phyloP scores from a whole-genome alignment of 441 rosid genomes.

The Viola pubescens region DNA sequence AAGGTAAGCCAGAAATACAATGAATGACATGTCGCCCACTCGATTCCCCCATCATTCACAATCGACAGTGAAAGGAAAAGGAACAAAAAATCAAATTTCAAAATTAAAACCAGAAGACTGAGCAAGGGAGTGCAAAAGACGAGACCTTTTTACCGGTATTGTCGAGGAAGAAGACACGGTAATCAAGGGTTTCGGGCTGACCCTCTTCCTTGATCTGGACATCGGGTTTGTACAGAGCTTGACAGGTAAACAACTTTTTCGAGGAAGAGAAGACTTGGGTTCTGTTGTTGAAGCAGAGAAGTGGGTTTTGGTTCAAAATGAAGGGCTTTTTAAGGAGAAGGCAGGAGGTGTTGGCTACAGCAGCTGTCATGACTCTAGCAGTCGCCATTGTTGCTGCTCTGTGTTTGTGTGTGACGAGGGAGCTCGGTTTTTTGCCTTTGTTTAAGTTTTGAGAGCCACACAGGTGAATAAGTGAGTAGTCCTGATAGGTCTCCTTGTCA shows the following conservation, averaged over 20 bases:
- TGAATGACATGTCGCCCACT: not conserved
- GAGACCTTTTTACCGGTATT: constrained; percentile 69
- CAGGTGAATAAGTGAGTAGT: constrained; percentile 2
- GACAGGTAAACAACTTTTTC: constrained; percentile 51
- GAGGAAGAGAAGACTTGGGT: constrained; percentile 23
- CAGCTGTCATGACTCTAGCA: constrained; percentile 30
- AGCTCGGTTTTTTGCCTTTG: no score
- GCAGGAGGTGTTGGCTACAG: constrained; percentile 31
- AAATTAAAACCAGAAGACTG: constrained; percentile 5
- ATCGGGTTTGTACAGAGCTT: constrained; percentile 62
- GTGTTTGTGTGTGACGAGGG: not conserved
- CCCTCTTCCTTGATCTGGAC: constrained; percentile 68
- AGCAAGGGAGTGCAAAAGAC: not conserved
- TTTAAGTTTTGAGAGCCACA: constrained; percentile 10
- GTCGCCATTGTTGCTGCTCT: constrained; percentile 28
- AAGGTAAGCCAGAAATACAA: not conserved
- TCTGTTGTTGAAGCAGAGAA: constrained; percentile 27
- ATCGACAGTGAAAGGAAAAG: no score
- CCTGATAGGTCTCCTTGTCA: constrained; percentile 10
- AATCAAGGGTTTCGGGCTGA: constrained; percentile 74
- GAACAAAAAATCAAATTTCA: constrained; percentile 4
- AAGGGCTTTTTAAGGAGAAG: constrained; percentile 37
- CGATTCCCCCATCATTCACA: not conserved
- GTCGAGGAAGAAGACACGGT: constrained; percentile 71
- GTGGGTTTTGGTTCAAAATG: constrained; percentile 13